Conservation (phyloP, 2,329 filamentous ascomycete species). For the Fusarium sublunatum region DNA sequence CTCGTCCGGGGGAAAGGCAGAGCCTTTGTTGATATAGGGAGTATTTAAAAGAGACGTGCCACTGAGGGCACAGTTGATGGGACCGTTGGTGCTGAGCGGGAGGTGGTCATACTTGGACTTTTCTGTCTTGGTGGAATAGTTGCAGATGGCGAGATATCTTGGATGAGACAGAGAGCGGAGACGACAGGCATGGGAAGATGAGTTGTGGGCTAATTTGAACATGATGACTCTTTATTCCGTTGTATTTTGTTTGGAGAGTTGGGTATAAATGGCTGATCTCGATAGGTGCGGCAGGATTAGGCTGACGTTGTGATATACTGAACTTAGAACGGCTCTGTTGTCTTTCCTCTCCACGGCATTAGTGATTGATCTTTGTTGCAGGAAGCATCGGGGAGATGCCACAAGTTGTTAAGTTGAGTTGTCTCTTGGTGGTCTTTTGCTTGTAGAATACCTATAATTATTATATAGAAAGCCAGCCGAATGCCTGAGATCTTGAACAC, state of each 20-base stretch:
- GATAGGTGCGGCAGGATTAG: too few species aligned
- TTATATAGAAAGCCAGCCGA: too few species aligned
- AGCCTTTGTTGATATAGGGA: constrained; percentile 78
- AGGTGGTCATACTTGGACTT: constrained; percentile 48
- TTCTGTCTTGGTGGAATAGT: constrained; percentile 27
- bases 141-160: constrained; percentile 5
- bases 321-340: too few species aligned
- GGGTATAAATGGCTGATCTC: not conserved
- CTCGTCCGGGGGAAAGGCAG: constrained; percentile 77
- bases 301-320: too few species aligned
- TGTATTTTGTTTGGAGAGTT: not conserved
- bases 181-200: constrained; percentile 3
- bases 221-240: constrained; percentile 12
- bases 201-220: constrained; percentile 13
- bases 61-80: constrained; percentile 52
- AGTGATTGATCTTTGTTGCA: too few species aligned
- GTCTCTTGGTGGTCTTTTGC: too few species aligned
- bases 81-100: constrained; percentile 52
- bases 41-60: constrained; percentile 52
- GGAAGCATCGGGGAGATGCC: too few species aligned
- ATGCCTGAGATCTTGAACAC: not conserved
- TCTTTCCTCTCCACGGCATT: too few species aligned
- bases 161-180: constrained; percentile 2
- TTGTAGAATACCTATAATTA: too few species aligned
- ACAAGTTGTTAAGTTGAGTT: too few species aligned